These are phyloP conservation scores for Boletus rubropictus DNA, from an alignment of 768 basidiomycete genomes.

Conservation along the genomic window DNA sequence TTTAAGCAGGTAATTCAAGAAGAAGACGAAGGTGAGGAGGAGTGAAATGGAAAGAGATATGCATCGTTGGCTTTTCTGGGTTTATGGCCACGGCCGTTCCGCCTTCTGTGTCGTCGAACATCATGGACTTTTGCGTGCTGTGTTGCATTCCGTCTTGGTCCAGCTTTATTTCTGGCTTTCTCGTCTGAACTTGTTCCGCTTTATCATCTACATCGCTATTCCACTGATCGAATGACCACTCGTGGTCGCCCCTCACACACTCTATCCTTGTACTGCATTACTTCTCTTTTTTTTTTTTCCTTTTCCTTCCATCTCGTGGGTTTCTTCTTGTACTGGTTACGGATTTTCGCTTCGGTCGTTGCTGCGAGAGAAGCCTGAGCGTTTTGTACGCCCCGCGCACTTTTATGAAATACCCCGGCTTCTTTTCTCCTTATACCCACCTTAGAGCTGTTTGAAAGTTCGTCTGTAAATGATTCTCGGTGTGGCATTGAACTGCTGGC, in stretches of 20 bases:
- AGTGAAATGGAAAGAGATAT: constrained; percentile 28
- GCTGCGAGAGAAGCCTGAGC: neutral
- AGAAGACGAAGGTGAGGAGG: constrained; percentile 82
- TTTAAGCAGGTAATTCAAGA: constrained; percentile 73
- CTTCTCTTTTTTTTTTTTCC: neutral
- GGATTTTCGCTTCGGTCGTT: constrained; percentile 12
- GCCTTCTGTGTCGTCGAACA: constrained; percentile 9
- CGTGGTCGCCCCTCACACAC: neutral
- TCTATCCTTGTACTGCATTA: constrained; percentile 3
- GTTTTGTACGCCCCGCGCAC: constrained; percentile 13
- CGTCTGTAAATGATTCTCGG: neutral
- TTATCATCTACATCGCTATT: constrained; percentile 15
- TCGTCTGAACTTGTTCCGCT: constrained; percentile 1
- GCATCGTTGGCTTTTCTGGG: constrained; percentile 1
- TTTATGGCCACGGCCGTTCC: constrained; percentile 7
- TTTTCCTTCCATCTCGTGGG: constrained; percentile 5
- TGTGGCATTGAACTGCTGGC: neutral
- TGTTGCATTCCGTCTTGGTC: constrained; percentile 3
- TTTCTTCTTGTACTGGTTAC: constrained; percentile 19
- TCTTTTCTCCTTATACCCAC: constrained; percentile 8
- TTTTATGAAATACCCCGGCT: constrained; percentile 26
- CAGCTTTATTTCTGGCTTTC: constrained; percentile 2
- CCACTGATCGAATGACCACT: constrained; percentile 6
- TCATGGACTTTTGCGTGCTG: constrained; percentile 8
- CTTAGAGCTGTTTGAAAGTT: neutral